phyloP scores from a whole-genome alignment of 352 stramenopile genomes.

The Globisporangium paroecandrum region DNA sequence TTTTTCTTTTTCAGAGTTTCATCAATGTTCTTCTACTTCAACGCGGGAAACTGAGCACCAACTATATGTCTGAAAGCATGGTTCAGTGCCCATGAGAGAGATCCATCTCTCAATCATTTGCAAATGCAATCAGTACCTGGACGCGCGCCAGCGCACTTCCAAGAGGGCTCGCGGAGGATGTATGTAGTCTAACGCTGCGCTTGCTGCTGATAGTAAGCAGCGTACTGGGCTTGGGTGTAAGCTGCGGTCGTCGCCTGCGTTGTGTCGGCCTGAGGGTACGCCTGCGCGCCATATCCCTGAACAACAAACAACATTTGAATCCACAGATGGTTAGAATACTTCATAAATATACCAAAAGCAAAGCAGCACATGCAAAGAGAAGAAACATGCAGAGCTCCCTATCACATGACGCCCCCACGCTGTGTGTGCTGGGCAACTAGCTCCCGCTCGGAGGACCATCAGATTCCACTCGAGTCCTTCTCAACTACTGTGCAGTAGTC shows the following conservation, averaged over 20 bases:
- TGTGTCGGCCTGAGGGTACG: constrained; percentile 39
- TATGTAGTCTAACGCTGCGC: constrained; percentile 11
- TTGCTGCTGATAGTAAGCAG: constrained; percentile 62
- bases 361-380: constrained; percentile 6
- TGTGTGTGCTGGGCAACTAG: background rate
- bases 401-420: constrained; percentile 8
- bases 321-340: background rate
- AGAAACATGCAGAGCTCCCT: constrained; percentile 13
- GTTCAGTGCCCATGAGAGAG: constrained; percentile 10
- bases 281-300: constrained; percentile 55
- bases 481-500: constrained; percentile 7
- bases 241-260: constrained; percentile 14
- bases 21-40: background rate
- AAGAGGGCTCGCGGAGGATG: background rate
- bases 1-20: background rate
- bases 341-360: too few species aligned
- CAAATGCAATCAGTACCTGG: background rate
- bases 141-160: background rate
- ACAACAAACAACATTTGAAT: background rate
- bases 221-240: constrained; percentile 60
- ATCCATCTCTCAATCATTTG: constrained; percentile 5
- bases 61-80: background rate
- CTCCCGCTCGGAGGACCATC: constrained; percentile 1
- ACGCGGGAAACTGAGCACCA: background rate
- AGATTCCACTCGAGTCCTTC: background rate